Evolutionary conservation across 768 basidiomycete genomes (phyloP), one percentile per base, ranked within the genome.

Genomic region (Lepiota venenata): DNA sequence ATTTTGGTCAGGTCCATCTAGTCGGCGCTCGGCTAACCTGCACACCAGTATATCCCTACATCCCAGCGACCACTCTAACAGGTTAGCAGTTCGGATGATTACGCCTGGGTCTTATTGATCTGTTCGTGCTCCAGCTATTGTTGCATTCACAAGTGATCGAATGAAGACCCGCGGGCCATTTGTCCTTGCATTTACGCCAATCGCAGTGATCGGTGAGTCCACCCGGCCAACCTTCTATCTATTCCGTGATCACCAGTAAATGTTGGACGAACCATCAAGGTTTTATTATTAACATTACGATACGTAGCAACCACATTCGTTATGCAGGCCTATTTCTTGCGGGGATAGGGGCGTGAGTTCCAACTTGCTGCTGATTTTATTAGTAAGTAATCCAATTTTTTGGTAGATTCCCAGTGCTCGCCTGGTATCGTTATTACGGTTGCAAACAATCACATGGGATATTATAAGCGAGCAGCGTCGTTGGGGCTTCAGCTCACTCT

Each of bases 1-100:
- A 3, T 22, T 20, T 15, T 18, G 21, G 8, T 1, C 4, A 9
- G n/a, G 14, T 25, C 10, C 21, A 6, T 14, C 21, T 12, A 29
- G 14, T n/a, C 27, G 12, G 11, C 4, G 4, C 12, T 22, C 12
- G 22, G 20, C 15, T 22, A 8, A 27, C 10, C 14, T 9, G 21
- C n/a, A 12, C 12, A 65, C 68, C 61, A 65, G 58, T 44, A 66
- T 69, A 37, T 64, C 68, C 15, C 64, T 67, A 6, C 67, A 67
- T 56, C 60, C 67, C 44, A 12, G 67, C 15, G 64, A 64, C 20
- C 65, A 67, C 48, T 29, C 67, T 41, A 60, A 61, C n/a, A 68
- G 48, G 48, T 50, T 20, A 6, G 35, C 15, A 4, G 27, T 7
- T 16, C 25, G 8, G 25, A 10, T n/a, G 16, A 22, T 27, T 5